A percentile compares a stretch with the other conserved stretches of the same genome.
Evolutionary conservation across 202 grass and related monocot species (phyloP).

Genomic region (Panicum virgatum): DNA sequence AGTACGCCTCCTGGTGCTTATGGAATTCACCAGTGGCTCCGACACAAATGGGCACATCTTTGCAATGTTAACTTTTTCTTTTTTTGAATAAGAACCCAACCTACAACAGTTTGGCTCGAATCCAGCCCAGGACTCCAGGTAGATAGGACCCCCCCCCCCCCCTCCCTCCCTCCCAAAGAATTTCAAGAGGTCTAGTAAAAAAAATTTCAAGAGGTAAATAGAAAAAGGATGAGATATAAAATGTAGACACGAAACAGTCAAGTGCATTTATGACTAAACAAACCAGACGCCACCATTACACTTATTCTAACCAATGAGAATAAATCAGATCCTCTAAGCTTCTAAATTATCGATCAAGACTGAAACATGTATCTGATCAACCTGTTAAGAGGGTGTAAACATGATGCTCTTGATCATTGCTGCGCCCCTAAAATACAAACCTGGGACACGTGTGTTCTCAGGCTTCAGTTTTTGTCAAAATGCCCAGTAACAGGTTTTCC

Average conservation of each 20-base stretch:
- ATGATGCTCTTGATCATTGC: slow-evolving; percentile 41
- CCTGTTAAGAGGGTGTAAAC: slow-evolving; percentile 39
- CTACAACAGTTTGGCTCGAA: background rate
- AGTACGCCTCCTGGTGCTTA: background rate
- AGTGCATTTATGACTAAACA: slow-evolving; percentile 38
- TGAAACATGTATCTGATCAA: slow-evolving; percentile 40
- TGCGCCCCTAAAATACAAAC: slow-evolving; percentile 42
- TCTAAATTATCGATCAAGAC: slow-evolving; percentile 43
- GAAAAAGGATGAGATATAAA: background rate
- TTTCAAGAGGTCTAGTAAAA: too few relatives aligned
- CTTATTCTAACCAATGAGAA: slow-evolving; percentile 41
- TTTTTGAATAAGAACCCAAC: background rate
- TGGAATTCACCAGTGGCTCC: background rate
- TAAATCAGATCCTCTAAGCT: slow-evolving; percentile 31
- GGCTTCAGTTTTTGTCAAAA: slow-evolving; percentile 52
- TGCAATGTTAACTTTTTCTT: background rate
- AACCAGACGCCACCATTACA: slow-evolving; percentile 41
- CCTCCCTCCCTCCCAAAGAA: too few relatives aligned
- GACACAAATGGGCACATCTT: background rate
- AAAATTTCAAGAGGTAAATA: slow-evolving; percentile 20
- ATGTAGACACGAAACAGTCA: background rate
- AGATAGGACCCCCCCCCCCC: too few relatives aligned
- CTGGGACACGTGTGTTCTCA: slow-evolving; percentile 31
- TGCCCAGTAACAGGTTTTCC: slow-evolving; percentile 38
- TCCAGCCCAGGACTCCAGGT: background rate